Evolutionary conservation across 2,329 filamentous ascomycete genomes (phyloP).

Genomic region (Colletotrichum liriopes): DNA sequence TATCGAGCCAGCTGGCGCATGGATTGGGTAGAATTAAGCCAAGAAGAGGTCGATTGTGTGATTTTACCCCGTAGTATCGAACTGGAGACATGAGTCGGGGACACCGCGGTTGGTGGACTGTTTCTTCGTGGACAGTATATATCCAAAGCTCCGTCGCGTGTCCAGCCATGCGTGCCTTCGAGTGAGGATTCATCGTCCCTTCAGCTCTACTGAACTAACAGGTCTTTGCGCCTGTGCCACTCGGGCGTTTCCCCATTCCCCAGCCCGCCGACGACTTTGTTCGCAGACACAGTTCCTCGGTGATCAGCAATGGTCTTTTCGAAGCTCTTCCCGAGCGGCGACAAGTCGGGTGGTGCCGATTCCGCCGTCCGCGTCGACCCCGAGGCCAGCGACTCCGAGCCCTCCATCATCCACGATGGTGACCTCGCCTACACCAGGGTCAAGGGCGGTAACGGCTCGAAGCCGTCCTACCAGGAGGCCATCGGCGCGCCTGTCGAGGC

Average conservation of each 20-base stretch:
- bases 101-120: no score
- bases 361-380: constrained; percentile 18
- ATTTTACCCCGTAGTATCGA: constrained; percentile 29
- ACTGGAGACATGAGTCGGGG: constrained; percentile 21
- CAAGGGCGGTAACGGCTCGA: constrained; percentile 64
- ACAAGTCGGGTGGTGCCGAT: constrained; percentile 19
- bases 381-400: constrained; percentile 47
- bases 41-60: constrained; percentile 36
- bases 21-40: constrained; percentile 24
- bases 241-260: neutral
- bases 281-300: neutral
- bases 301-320: constrained; percentile 30
- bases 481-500: constrained; percentile 74
- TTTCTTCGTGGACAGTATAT: neutral
- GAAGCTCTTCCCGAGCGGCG: constrained; percentile 35
- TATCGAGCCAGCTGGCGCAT: constrained; percentile 12
- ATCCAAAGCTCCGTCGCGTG: neutral
- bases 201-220: neutral
- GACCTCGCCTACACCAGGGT: constrained; percentile 59
- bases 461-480: constrained; percentile 72
- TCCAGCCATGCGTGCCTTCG: neutral
- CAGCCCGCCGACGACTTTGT: neutral
- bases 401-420: constrained; percentile 54
- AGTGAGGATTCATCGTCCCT: neutral
- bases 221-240: neutral